Evolutionary conservation across 2,329 filamentous ascomycete genomes (phyloP), one percentile per base, ranked within the genome.

Genomic region (Hymenoscyphus salicellus): DNA sequence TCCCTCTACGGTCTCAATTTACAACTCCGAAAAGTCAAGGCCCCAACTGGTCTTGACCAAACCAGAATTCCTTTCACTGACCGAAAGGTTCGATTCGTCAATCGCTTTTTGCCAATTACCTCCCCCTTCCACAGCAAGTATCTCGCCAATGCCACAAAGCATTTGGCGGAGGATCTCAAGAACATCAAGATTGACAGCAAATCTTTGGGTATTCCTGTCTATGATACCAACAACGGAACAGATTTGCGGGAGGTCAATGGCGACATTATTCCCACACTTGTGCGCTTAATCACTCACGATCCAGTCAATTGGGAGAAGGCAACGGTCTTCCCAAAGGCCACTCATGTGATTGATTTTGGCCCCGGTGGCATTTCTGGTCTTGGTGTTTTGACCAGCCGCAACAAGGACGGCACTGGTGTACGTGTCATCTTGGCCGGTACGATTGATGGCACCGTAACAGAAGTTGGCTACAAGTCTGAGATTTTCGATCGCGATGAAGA

Each of bases 51-150:
- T 55, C 83, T 99, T 46, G 95, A 99, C 75, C 96, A 99, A 79
- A 97, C 91, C 70, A 87, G 93, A 65, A 89, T 98, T 62, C 96
- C 96, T 6, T 93, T 92, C 81, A 98, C 94, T 0, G 89, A 99
- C 79, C 91, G 95, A 72, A 99, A 99, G 81, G 85, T 97, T 63
- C 92, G 95, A 74, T 99, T 99, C 72, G 92, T 92, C 67, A 97
- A 97, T 82, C 90, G 95, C 66, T 99, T 99, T 83, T 81, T 99
- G 66, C 96, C 95, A 57, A 99, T 99, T 77, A 97, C 94, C 0
- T 93, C 95, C 10, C 96, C 95, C 4, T 99, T 99, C 84, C 95
- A 99, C 83, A 99, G 95, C 84, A 89, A 92, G 66, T 97, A 98
- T 76, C 87, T 99, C 17, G 82, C 84, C 28, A 88, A 93, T 70